phyloP scores from a whole-genome alignment of 345 rosid species.

The Eucalyptus viminalis region DNA sequence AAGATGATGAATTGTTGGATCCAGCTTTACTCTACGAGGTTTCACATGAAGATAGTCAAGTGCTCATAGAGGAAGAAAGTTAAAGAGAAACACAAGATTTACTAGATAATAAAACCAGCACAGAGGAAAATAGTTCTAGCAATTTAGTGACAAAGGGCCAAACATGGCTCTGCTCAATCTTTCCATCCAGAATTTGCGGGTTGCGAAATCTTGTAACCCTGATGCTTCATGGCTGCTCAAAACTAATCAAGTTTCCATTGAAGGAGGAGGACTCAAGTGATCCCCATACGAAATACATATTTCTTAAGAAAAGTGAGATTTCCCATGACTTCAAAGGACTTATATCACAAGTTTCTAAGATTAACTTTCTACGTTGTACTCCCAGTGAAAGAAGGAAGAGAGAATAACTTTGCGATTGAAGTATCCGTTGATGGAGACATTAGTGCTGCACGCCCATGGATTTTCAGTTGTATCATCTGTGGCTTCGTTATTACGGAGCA shows the following conservation, averaged over 20 bases:
- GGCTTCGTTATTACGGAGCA: neutral
- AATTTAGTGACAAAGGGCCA: neutral
- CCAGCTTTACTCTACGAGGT: neutral
- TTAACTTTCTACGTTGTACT: neutral
- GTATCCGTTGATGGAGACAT: neutral
- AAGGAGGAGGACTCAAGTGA: neutral
- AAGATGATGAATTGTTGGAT: neutral
- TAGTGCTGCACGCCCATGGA: neutral
- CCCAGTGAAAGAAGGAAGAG: neutral
- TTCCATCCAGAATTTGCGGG: neutral
- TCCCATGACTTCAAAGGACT: neutral
- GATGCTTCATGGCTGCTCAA: neutral
- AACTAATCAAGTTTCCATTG: neutral
- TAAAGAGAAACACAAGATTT: neutral
- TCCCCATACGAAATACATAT: neutral
- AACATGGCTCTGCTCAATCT: neutral
- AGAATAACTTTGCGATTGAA: neutral
- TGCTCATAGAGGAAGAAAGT: neutral
- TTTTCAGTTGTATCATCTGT: neutral
- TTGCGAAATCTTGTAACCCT: neutral
- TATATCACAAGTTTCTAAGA: too few species aligned
- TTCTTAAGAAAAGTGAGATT: neutral
- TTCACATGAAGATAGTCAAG: neutral
- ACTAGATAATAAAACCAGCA: neutral
- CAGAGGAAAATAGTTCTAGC: neutral